A percentile compares a stretch with the other conserved stretches of the same genome.
Conservation (phyloP, 495 filamentous ascomycete genomes). For the Friedmanniomyces simplex region DNA sequence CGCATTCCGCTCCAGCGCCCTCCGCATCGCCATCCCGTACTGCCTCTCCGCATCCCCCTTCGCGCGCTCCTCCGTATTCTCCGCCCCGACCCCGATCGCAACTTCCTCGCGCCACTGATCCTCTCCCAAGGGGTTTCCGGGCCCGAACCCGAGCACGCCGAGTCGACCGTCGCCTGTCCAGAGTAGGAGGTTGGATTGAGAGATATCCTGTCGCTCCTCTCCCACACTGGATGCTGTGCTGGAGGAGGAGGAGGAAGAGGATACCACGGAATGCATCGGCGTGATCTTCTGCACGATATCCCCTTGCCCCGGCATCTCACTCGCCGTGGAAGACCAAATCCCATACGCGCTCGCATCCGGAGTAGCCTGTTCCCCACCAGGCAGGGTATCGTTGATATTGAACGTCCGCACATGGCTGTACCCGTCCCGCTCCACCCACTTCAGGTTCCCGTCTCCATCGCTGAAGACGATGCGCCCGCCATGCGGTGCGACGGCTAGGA, state of each 20-base stretch:
- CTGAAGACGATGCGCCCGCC: constrained; percentile 76
- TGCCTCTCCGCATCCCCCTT: constrained; percentile 41
- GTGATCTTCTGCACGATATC: constrained; percentile 37
- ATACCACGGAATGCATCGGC: constrained; percentile 22
- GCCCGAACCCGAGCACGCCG: constrained; percentile 31
- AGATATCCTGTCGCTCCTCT: constrained; percentile 5
- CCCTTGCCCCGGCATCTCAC: constrained; percentile 22
- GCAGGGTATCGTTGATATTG: constrained; percentile 52
- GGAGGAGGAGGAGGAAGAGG: no score
- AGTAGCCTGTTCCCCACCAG: constrained; percentile 3
- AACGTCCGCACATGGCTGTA: constrained; percentile 66
- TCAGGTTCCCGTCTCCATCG: constrained; percentile 73
- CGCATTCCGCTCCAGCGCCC: constrained; percentile 66
- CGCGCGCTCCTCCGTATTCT: constrained; percentile 32
- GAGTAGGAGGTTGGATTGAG: constrained; percentile 28
- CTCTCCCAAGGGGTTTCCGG: constrained; percentile 7
- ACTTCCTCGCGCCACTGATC: constrained; percentile 14
- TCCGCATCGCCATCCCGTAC: constrained; percentile 61
- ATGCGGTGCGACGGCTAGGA: constrained; percentile 76
- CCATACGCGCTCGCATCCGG: constrained; percentile 11
- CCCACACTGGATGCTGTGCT: no score
- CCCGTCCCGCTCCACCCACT: constrained; percentile 87
- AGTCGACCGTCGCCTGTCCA: constrained; percentile 35
- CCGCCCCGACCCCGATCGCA: constrained; percentile 6
- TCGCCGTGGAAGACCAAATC: constrained; percentile 15